Conservation (phyloP, 176 grass and related monocot species). For the Oryza australiensis region DNA sequence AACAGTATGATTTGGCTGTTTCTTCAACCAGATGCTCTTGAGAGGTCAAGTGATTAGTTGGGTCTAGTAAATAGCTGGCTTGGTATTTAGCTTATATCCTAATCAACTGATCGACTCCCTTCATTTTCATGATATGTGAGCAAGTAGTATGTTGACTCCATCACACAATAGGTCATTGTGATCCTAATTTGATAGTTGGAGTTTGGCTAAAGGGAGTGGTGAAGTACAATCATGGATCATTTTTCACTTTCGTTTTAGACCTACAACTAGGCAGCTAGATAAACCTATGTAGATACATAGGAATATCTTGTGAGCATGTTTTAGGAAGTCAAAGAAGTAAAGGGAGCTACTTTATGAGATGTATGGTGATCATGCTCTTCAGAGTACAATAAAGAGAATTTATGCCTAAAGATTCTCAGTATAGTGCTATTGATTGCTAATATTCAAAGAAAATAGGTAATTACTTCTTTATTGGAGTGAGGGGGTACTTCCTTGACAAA, state of each 20-base stretch:
- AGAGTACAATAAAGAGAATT: conserved; percentile 30
- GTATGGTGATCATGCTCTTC: conserved; percentile 37
- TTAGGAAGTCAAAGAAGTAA: conserved; percentile 36
- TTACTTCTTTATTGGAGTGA: conserved; percentile 35
- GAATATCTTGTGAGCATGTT: conserved; percentile 7
- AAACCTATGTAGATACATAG: conserved; percentile 12
- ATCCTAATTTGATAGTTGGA: conserved; percentile 23
- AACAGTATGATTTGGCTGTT: conserved; percentile 14
- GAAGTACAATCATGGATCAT: conserved; percentile 18
- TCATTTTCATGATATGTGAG: conserved; percentile 27
- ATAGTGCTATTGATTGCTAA: conserved; percentile 33
- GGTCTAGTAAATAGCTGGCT: conserved; percentile 20
- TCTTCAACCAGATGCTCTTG: conserved; percentile 28
- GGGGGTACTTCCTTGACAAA: not conserved
- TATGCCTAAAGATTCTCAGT: conserved; percentile 31
- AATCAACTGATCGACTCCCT: conserved; percentile 10
- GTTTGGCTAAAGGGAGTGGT: conserved; percentile 6
- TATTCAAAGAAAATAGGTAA: conserved; percentile 29
- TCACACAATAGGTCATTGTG: not conserved
- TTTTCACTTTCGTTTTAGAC: not conserved
- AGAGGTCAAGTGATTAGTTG: conserved; percentile 1
- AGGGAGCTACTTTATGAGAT: conserved; percentile 14
- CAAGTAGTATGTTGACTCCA: not conserved
- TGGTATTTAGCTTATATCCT: conserved; percentile 9
- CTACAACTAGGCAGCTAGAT: conserved; percentile 2